Base-by-base conservation (phyloP, 805 yeast genomes). In the Schizosaccharomyces pombe region DNA sequence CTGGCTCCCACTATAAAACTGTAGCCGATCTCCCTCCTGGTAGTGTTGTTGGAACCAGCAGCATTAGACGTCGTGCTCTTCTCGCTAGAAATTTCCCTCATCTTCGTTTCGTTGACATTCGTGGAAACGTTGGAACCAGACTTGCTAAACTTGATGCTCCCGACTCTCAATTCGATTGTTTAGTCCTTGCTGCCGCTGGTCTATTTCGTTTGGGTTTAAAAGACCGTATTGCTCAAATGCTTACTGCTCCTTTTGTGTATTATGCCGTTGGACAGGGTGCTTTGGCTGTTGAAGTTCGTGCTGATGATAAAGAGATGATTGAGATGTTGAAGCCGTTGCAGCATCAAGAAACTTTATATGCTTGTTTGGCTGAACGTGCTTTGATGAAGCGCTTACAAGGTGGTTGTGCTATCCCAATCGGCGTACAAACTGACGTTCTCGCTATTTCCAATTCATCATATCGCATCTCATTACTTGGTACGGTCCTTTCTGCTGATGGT, bases 221-320 rank as follows among this genome's bases (percentile, higher is more conserved):
- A n/a, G 65, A 77, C 60, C 72, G 96, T 65, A 85, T 91, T 63
- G 79, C 95, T 4, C 72, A 75, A 58, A 74, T 72, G 59, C 72
- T 91, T 58, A 77, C 80, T 55, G 73, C 78, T 4, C 82, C 84
- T 33, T 83, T 80, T 55, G 84, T 89, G 94, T 82, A 79, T 64
- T 84, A 89, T 64, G 95, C 98, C 0, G 95, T 91, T 51, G 98
- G 98, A n/a, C 98, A 91, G 70, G 98, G 98, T 58, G 97, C 97
- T 0, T 68, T 91, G 49, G 98, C 97, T 19, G 70, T 91, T 29
- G 98, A 91, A 68, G 84, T 89, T 60, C 75, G 93, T 61, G 74
- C 74, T 56, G 75, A 73, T 57, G 95, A 91, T 65, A 62, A 66
- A 4, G 68, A 70, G 53, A 75, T 83, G 67, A 69, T 69, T 60